Conservation (phyloP, 441 rosid genomes). For the Eutrema salsugineum region DNA sequence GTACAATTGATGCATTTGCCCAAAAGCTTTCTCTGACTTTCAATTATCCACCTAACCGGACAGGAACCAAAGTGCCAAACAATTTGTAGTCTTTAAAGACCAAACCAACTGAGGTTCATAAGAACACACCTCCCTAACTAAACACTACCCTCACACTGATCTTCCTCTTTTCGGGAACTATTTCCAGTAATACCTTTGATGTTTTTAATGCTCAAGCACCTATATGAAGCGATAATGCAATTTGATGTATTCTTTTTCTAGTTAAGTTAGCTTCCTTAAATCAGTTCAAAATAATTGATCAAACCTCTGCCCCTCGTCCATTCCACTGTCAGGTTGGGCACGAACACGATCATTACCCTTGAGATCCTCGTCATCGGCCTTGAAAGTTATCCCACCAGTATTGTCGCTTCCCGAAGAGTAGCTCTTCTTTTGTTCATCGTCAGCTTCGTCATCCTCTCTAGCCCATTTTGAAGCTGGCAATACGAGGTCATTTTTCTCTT, state of each 20-base stretch:
- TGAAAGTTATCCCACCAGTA: slow-evolving; percentile 58
- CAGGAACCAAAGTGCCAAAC: too few relatives aligned
- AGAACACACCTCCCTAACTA: too few relatives aligned
- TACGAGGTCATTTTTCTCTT: slow-evolving; percentile 75
- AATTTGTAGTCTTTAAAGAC: too few relatives aligned
- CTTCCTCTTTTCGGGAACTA: too few relatives aligned
- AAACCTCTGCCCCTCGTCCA: slow-evolving; percentile 92
- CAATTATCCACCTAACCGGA: neutral
- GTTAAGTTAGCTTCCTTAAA: neutral
- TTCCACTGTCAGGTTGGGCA: slow-evolving; percentile 56
- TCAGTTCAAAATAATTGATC: neutral
- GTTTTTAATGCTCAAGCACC: too few relatives aligned
- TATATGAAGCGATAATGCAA: slow-evolving; percentile 15
- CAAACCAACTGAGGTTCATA: too few relatives aligned
- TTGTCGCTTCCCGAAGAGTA: slow-evolving; percentile 95
- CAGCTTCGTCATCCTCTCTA: slow-evolving; percentile 89
- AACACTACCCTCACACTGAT: too few relatives aligned
- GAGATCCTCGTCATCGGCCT: slow-evolving; percentile 61
- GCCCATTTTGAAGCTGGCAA: slow-evolving; percentile 98
- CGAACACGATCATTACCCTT: slow-evolving; percentile 48
- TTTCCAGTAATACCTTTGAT: too few relatives aligned
- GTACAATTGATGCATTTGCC: neutral
- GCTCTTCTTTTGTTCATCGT: slow-evolving; percentile 79
- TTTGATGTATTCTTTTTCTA: neutral
- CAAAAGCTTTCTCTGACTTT: neutral